phyloP scores from a whole-genome alignment of 2,329 filamentous ascomycete genomes.

The Cryoendolithus antarcticus region DNA sequence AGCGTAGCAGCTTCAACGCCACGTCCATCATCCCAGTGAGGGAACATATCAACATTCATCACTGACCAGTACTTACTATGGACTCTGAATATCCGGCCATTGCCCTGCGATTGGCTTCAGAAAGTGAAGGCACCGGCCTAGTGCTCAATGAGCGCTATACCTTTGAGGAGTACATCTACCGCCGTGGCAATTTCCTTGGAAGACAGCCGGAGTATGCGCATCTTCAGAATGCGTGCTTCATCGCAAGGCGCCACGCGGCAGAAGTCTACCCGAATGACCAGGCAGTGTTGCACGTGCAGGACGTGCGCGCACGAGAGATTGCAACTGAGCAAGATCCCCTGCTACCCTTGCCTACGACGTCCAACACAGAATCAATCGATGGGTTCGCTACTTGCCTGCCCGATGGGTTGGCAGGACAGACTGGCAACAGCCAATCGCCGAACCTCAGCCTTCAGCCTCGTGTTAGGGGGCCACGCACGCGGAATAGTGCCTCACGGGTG shows the following conservation, averaged over 20 bases:
- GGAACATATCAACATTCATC: no score
- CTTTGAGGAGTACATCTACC: conserved; percentile 12
- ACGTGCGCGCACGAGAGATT: conserved; percentile 15
- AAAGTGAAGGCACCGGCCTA: conserved; percentile 9
- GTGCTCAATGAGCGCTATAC: conserved; percentile 17
- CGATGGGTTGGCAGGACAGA: conserved; percentile 1
- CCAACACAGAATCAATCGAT: conserved; percentile 17
- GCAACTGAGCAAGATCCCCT: conserved; percentile 10
- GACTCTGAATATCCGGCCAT: no score
- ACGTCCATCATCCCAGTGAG: no score
- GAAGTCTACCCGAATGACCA: conserved; percentile 10
- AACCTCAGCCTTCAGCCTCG: no score
- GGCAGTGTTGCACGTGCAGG: conserved; percentile 13
- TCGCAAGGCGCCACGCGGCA: conserved; percentile 9
- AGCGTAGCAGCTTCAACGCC: no score
- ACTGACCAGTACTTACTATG: no score
- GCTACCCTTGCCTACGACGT: conserved; percentile 16
- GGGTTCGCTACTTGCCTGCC: conserved; percentile 11
- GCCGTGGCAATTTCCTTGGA: conserved; percentile 14
- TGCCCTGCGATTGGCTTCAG: no score
- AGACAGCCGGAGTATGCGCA: conserved; percentile 10
- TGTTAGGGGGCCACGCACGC: no score
- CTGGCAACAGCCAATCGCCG: conserved; percentile 3
- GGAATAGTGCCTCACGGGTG: no score
- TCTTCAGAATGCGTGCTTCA: conserved; percentile 5